These are phyloP conservation scores for Candida vartiovaarae DNA, from an alignment of 805 yeast genomes.

Conservation along the genomic window DNA sequence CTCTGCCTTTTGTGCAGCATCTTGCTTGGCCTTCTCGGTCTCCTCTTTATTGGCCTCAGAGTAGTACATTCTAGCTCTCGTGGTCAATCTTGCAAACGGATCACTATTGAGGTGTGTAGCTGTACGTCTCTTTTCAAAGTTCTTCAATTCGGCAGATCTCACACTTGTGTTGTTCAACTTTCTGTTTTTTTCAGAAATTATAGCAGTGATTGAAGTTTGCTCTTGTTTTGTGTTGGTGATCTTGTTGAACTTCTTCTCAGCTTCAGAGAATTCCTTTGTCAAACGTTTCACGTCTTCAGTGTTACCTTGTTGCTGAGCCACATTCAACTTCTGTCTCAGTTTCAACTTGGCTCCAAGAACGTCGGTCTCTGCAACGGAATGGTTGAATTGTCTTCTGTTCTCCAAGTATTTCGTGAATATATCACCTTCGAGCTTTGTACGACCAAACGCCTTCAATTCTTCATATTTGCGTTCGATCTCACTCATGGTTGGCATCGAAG, in stretches of 20 bases:
- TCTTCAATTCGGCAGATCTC: slow-evolving; percentile 69
- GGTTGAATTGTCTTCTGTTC: slow-evolving; percentile 57
- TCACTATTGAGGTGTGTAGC: slow-evolving; percentile 44
- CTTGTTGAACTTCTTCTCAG: slow-evolving; percentile 32
- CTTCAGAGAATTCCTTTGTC: slow-evolving; percentile 23
- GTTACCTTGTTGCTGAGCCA: slow-evolving; percentile 50
- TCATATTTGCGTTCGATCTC: slow-evolving; percentile 57
- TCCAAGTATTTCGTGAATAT: slow-evolving; percentile 76
- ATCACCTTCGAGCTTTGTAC: slow-evolving; percentile 58
- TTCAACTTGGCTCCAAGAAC: slow-evolving; percentile 71
- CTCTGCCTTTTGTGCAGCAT: slow-evolving; percentile 41
- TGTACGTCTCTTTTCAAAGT: slow-evolving; percentile 46
- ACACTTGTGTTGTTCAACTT: slow-evolving; percentile 69
- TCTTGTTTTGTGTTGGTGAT: slow-evolving; percentile 28
- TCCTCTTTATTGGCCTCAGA: slow-evolving; percentile 45
- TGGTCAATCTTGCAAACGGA: slow-evolving; percentile 86
- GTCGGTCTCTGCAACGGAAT: slow-evolving; percentile 55
- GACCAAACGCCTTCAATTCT: slow-evolving; percentile 56
- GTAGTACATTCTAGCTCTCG: slow-evolving; percentile 80
- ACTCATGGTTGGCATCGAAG: slow-evolving; percentile 52
- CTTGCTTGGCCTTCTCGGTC: slow-evolving; percentile 50
- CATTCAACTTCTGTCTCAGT: slow-evolving; percentile 64
- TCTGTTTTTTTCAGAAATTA: slow-evolving; percentile 53
- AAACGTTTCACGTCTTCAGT: slow-evolving; percentile 36
- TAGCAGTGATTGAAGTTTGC: slow-evolving; percentile 27